These are phyloP conservation scores for Apiotrichum laibachii DNA, from an alignment of 1,284 basidiomycete genomes.

Conservation along the genomic window DNA sequence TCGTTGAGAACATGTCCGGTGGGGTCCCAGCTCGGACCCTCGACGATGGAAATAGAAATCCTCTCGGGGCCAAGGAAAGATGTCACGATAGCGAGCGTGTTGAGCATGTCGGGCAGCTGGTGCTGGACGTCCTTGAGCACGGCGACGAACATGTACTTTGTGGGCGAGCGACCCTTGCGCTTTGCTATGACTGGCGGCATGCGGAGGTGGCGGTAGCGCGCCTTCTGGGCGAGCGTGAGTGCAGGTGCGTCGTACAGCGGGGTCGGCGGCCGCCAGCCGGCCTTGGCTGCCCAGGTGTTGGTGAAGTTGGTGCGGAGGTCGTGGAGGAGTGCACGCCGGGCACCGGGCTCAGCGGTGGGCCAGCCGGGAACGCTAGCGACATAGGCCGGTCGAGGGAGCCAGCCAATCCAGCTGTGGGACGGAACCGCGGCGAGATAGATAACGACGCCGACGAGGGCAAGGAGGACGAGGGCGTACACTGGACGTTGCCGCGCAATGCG, in stretches of 20 bases:
- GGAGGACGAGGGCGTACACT: neutral
- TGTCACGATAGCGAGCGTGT: constrained; percentile 41
- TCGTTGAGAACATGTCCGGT: constrained; percentile 38
- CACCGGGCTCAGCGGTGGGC: neutral
- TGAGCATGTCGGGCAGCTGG: constrained; percentile 48
- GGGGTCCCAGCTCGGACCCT: constrained; percentile 49
- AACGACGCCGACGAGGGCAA: neutral
- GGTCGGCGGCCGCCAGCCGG: constrained; percentile 6
- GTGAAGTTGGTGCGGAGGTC: constrained; percentile 17
- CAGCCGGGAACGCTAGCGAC: too few species aligned
- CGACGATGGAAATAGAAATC: constrained; percentile 45
- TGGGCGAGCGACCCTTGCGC: constrained; percentile 11
- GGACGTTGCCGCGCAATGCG: neutral
- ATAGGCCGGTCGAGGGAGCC: neutral
- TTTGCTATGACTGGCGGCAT: constrained; percentile 6
- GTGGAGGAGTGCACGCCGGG: constrained; percentile 6
- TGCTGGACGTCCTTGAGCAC: constrained; percentile 42
- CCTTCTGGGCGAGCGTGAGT: constrained; percentile 34
- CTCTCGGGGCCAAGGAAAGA: constrained; percentile 39
- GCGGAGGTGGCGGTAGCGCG: constrained; percentile 38
- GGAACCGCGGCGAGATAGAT: constrained; percentile 5
- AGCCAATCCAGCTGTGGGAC: neutral
- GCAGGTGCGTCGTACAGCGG: constrained; percentile 35
- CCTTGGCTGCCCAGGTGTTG: constrained; percentile 12
- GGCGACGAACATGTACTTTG: constrained; percentile 44